Conservation (phyloP, 2,329 filamentous ascomycete genomes). For the Epichloe uncinata region DNA sequence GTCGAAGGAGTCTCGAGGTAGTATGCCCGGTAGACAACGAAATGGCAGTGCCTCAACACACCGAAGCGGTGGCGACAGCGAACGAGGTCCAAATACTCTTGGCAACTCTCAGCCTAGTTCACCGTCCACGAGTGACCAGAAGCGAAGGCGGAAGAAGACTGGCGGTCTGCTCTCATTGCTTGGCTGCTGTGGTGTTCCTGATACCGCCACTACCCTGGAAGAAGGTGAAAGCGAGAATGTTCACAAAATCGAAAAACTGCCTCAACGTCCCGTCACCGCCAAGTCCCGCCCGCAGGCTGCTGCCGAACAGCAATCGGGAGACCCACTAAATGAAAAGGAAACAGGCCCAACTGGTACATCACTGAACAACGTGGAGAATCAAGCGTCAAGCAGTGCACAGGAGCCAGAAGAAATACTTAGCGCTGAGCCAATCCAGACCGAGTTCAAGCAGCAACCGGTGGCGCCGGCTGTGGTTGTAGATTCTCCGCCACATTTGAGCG, state of each 20-base stretch:
- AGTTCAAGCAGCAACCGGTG: constrained; percentile 34
- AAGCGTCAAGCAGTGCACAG: constrained; percentile 30
- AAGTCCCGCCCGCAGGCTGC: constrained; percentile 40
- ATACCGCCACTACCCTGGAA: constrained; percentile 41
- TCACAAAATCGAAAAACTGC: constrained; percentile 45
- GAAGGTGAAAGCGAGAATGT: constrained; percentile 38
- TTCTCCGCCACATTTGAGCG: constrained; percentile 22
- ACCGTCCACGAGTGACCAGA: constrained; percentile 32
- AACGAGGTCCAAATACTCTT: constrained; percentile 33
- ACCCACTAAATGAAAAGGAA: constrained; percentile 37
- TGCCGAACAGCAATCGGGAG: constrained; percentile 32
- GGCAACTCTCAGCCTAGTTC: constrained; percentile 39
- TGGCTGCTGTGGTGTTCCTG: constrained; percentile 53
- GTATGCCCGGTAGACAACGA: constrained; percentile 47
- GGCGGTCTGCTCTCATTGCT: constrained; percentile 47
- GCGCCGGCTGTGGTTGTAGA: constrained; percentile 28
- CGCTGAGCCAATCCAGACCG: constrained; percentile 29
- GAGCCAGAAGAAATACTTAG: constrained; percentile 29
- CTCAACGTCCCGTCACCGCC: constrained; percentile 39
- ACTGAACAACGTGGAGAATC: constrained; percentile 29
- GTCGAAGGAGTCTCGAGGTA: constrained; percentile 53
- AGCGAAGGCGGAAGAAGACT: constrained; percentile 43
- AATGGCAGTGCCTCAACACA: constrained; percentile 58
- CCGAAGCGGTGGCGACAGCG: constrained; percentile 41
- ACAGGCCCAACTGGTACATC: constrained; percentile 20